Base-by-base conservation (phyloP, 2,329 filamentous ascomycete genomes). In the Beauveria varroae region DNA sequence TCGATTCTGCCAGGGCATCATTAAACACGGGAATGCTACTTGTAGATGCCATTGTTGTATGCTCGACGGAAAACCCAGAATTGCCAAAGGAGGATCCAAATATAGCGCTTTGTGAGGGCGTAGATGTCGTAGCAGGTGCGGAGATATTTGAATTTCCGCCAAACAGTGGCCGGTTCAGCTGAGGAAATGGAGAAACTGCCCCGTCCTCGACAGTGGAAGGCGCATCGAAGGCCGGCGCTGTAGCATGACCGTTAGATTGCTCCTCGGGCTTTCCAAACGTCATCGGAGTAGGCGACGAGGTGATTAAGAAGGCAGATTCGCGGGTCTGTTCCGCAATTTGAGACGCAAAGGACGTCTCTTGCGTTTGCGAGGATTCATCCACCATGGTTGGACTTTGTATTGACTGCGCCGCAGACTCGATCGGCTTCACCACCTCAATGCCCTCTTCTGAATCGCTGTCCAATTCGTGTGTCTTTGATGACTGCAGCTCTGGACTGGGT, bases 401-500 rank as follows among this genome's bases (percentile, higher is more conserved):
- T 2, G 60, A 47, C 16, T 60, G 56, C 22, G 67, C 64, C 18
- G 61, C 56, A 8, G 55, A 43, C 50, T 63, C 51, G 57, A 63
- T 63, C 30, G 59, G 22, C 55, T 60, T 49, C 37, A 9, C 20
- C 2, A 63, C 56, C n/a, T 63, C 60, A 14, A 34, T 30, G 9
- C 56, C 51, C 14, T 47, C 62, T 14, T 63, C 47, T 24, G 41
- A 44, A 57, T 67, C 64, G 10, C 71, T 68, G 12, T 71, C 68
- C 1, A 63, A 63, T 24, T 63, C 60, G 6, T 72, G 64, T 44
- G 64, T 47, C 51, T 66, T 16, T 28, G 78, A 71, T 52, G 78
- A 79, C 46, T 80, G 74, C 40, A 78, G 80, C 68, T 88, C 83
- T 3, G 90, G 89, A 57, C 87, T 93, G 8, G 85, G 86, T 1